phyloP scores from a whole-genome alignment of 2,329 filamentous ascomycete genomes.

The Alternaria ventricosa region DNA sequence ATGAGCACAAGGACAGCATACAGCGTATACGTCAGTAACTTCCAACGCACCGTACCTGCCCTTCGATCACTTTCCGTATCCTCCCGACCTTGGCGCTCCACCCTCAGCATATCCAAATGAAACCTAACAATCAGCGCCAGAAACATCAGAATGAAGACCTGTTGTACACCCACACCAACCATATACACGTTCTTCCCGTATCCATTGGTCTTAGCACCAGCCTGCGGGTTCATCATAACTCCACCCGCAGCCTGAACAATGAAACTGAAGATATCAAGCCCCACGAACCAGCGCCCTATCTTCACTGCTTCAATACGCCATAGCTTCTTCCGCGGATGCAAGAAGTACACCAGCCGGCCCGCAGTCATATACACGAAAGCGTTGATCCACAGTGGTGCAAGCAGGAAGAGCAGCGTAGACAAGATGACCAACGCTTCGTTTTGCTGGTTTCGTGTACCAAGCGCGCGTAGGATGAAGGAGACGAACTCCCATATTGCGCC shows the following conservation, averaged over 20 bases:
- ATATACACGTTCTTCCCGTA: background rate
- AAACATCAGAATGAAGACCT: background rate
- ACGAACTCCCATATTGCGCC: background rate
- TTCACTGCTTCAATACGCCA: constrained; percentile 46
- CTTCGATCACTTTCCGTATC: fast-evolving
- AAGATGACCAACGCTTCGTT: background rate
- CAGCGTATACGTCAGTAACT: constrained; percentile 46
- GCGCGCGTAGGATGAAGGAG: background rate
- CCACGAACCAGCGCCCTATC: constrained; percentile 18
- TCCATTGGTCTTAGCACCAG: background rate
- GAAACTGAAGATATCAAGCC: background rate
- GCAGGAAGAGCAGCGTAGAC: background rate
- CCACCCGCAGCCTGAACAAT: background rate
- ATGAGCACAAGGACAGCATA: constrained; percentile 54
- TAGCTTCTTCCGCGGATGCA: constrained; percentile 44
- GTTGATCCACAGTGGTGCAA: constrained; percentile 50
- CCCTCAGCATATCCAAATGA: background rate
- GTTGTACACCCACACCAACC: background rate
- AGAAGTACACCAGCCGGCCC: constrained; percentile 51
- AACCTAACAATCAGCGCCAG: background rate
- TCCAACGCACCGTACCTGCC: constrained; percentile 9
- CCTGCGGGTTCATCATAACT: background rate
- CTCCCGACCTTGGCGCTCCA: background rate
- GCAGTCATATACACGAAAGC: constrained; percentile 52
- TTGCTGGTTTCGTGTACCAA: background rate